phyloP scores from a whole-genome alignment of 2,329 filamentous ascomycete species.

The Pestalotiopsis sp. region DNA sequence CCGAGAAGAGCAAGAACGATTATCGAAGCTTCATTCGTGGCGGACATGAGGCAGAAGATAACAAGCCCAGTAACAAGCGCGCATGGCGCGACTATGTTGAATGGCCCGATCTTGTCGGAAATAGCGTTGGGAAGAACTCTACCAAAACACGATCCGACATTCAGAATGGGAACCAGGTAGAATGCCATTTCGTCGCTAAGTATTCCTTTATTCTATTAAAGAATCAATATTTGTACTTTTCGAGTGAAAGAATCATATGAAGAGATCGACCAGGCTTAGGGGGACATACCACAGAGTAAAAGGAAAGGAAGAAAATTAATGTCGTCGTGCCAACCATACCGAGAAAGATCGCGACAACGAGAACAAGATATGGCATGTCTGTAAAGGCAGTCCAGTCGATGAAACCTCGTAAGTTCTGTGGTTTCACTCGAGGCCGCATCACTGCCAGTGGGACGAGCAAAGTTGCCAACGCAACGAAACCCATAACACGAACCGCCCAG shows the following conservation, averaged over 20 bases:
- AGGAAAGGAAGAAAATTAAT: constrained; percentile 40
- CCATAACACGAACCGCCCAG: constrained; percentile 26
- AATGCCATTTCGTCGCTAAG: constrained; percentile 34
- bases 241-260: too few relatives aligned
- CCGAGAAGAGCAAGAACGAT: constrained; percentile 35
- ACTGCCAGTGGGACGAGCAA: constrained; percentile 23
- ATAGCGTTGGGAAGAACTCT: constrained; percentile 37
- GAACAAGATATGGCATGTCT: constrained; percentile 37
- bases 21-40: constrained; percentile 28
- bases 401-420: constrained; percentile 32
- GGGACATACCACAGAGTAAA: constrained; percentile 26
- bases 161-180: constrained; percentile 42
- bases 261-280: too few relatives aligned
- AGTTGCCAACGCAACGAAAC: constrained; percentile 29
- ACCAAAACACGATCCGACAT: constrained; percentile 40
- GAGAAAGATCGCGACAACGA: constrained; percentile 31
- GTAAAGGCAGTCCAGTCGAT: constrained; percentile 38
- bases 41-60: constrained; percentile 36
- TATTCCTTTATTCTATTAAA: constrained; percentile 20
- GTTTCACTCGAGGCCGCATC: constrained; percentile 34
- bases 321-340: constrained; percentile 41
- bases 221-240: too few relatives aligned
- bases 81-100: constrained; percentile 34
- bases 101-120: constrained; percentile 35
- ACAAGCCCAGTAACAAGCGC: constrained; percentile 32